phyloP scores from a whole-genome alignment of 1,139 yeast genomes.

The Wickerhamomyces sp. region DNA sequence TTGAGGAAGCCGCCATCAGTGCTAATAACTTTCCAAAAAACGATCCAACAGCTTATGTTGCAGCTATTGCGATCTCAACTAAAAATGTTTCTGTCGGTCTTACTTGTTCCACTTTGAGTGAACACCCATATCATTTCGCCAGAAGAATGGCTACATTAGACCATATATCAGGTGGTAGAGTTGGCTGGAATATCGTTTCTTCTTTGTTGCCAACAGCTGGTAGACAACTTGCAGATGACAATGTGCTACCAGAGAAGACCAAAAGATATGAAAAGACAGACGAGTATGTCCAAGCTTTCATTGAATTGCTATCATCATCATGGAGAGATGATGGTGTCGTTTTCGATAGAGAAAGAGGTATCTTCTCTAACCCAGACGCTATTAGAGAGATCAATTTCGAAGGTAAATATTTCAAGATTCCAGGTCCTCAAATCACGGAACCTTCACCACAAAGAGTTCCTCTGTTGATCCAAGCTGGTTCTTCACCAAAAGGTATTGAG shows the following conservation, averaged over 20 bases:
- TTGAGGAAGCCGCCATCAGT: slow-evolving; percentile 33
- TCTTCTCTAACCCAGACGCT: slow-evolving; percentile 37
- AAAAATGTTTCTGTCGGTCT: slow-evolving; percentile 35
- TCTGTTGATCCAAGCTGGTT: slow-evolving; percentile 44
- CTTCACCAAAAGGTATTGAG: slow-evolving; percentile 39
- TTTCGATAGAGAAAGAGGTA: slow-evolving; percentile 30
- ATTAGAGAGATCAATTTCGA: slow-evolving; percentile 38
- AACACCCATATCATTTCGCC: slow-evolving; percentile 41
- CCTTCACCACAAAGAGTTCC: slow-evolving; percentile 45
- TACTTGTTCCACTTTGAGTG: slow-evolving; percentile 40
- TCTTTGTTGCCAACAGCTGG: slow-evolving; percentile 39
- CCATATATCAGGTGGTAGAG: slow-evolving; percentile 39
- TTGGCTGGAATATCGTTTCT: slow-evolving; percentile 43
- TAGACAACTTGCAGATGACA: slow-evolving; percentile 33
- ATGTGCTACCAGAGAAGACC: slow-evolving; percentile 34
- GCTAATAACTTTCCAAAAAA: slow-evolving; percentile 39
- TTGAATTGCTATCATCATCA: slow-evolving; percentile 37
- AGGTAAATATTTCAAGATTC: slow-evolving; percentile 38
- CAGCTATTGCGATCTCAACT: slow-evolving; percentile 41
- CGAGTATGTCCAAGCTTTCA: slow-evolving; percentile 39
- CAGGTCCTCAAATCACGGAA: slow-evolving; percentile 41
- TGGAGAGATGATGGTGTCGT: slow-evolving; percentile 46
- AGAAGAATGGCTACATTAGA: slow-evolving; percentile 40
- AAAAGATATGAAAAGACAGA: slow-evolving; percentile 39
- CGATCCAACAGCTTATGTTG: slow-evolving; percentile 36